A percentile compares a stretch with the other conserved stretches of the same genome.
Evolutionary conservation across 306 rosid species (phyloP).

Genomic region (Rosa chinensis): DNA sequence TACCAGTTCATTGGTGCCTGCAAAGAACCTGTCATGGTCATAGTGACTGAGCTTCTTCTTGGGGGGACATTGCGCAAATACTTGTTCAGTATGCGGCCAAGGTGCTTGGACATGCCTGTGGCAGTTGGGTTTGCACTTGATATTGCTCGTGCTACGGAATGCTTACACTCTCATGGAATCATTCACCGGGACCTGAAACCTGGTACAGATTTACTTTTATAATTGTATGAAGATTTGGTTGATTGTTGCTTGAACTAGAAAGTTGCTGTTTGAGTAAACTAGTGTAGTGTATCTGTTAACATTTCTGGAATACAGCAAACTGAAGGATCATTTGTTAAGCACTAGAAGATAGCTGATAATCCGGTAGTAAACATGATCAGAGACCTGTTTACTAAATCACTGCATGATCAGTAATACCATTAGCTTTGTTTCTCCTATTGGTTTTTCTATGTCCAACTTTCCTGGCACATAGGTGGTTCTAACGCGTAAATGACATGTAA

Average conservation of each 20-base stretch:
- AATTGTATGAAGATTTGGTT: conserved; percentile 1
- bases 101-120: conserved; percentile 60
- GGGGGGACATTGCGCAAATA: conserved; percentile 90
- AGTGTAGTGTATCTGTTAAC: not conserved
- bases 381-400: not conserved
- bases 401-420: not conserved
- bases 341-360: not conserved
- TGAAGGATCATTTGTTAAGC: not conserved
- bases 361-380: not conserved
- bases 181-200: conserved; percentile 97
- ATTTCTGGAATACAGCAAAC: not conserved
- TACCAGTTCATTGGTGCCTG: conserved; percentile 94
- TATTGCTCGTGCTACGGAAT: conserved; percentile 85
- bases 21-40: conserved; percentile 93
- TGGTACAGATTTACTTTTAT: conserved; percentile 42
- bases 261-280: not conserved
- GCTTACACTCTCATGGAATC: conserved; percentile 91
- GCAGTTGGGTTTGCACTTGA: conserved; percentile 85
- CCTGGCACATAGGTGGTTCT: not conserved
- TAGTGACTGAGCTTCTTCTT: conserved; percentile 85
- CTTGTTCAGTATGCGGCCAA: conserved; percentile 73
- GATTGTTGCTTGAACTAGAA: not conserved
- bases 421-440: not conserved
- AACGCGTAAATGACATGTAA: not conserved
- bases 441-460: not conserved